phyloP scores from a whole-genome alignment of 768 basidiomycete species.

The Serendipita sp. region DNA sequence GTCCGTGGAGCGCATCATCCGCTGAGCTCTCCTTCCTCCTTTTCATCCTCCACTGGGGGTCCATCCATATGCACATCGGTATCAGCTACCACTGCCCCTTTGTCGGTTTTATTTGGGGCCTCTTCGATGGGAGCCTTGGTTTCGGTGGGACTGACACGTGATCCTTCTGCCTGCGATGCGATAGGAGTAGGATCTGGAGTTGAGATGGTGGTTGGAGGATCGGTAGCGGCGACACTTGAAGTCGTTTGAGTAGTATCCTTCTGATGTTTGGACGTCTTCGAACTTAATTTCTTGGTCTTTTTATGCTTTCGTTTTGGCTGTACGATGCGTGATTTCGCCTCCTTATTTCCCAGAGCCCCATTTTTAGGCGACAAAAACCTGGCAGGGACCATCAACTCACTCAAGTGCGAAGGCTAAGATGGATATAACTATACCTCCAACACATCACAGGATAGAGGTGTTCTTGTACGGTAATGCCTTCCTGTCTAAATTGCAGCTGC shows the following conservation, averaged over 20 bases:
- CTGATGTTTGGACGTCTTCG: no score
- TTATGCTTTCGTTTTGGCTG: no score
- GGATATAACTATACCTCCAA: neutral
- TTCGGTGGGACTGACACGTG: neutral
- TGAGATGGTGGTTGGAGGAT: no score
- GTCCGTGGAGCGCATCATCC: neutral
- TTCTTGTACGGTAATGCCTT: neutral
- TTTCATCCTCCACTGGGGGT: neutral
- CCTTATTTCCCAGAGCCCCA: no score
- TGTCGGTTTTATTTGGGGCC: neutral
- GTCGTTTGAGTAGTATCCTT: no score
- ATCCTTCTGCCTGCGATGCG: no score
- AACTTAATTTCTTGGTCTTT: no score
- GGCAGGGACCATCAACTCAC: no score
- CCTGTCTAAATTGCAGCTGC: neutral
- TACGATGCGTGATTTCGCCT: no score
- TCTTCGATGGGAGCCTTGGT: neutral
- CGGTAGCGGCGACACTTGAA: no score
- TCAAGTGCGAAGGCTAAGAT: neutral
- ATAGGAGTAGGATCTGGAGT: no score
- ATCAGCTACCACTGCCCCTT: neutral
- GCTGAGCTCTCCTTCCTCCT: neutral
- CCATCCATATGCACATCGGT: neutral
- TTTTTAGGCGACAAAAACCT: no score
- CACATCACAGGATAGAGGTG: neutral